Conservation (phyloP, 2,329 filamentous ascomycete genomes). For the Cladosporium sp. region DNA sequence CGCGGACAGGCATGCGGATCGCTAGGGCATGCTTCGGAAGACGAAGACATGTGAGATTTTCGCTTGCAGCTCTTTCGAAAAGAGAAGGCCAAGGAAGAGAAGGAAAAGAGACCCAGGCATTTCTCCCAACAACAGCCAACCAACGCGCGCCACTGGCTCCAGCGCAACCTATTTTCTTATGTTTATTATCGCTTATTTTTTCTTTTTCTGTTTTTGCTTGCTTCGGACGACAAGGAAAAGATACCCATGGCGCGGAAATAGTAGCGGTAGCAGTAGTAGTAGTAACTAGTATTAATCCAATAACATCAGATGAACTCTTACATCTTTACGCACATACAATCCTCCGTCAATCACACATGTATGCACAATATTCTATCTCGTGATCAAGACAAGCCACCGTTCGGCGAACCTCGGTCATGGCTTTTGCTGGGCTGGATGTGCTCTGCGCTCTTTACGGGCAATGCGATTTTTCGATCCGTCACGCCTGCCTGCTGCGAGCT, state of each 20-base stretch:
- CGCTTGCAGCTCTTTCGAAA: not conserved
- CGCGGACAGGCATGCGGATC: not conserved
- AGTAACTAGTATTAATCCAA: not conserved
- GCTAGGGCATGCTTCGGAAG: not conserved
- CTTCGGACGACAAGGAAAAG: slow-evolving; percentile 6
- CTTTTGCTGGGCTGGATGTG: not conserved
- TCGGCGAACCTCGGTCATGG: slow-evolving; percentile 1
- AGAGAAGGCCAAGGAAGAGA: not conserved
- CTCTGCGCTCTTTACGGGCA: not conserved
- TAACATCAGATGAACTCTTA: not conserved
- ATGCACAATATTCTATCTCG: not conserved
- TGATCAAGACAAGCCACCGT: not conserved
- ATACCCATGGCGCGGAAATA: slow-evolving; percentile 11
- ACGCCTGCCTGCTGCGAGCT: not conserved
- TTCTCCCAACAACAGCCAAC: not conserved
- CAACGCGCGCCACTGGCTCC: not conserved
- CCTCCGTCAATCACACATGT: not conserved
- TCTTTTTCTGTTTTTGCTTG: not conserved
- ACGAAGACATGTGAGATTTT: not conserved
- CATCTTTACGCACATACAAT: not conserved
- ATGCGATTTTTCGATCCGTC: not conserved
- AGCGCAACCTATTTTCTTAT: not conserved
- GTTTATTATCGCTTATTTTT: not conserved
- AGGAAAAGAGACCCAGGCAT: not conserved
- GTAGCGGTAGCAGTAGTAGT: not conserved